Evolutionary conservation across 768 basidiomycete genomes (phyloP), one percentile per base, ranked within the genome.

Genomic region (Leccinum variicolor): DNA sequence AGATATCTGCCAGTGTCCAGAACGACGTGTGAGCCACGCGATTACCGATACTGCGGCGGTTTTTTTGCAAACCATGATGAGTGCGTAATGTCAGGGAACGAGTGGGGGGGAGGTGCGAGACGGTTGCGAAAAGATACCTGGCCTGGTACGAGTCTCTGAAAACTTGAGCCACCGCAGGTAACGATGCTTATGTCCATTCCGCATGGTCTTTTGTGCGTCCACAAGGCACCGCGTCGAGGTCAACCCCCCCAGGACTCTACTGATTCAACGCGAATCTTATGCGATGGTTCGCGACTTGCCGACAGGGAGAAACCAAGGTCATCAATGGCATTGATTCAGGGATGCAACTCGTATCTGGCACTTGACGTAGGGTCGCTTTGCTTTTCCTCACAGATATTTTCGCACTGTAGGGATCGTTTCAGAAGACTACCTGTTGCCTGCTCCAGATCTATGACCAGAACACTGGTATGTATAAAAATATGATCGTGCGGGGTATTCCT

Each of bases 71-170:
- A 36, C 34, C n/a, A n/a, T n/a, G n/a, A 36, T 8, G 34, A 17
- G 15, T 9, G 36, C 36, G 17, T 62, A 10, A 53, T 61, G n/a
- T 54, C 61, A 17, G 10, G 58, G 21, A 26, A 31, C 29, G 29
- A 69, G 3, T 3, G 13, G 14, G 36, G 3, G 45, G 11, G 2
- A 4, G 9, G 7, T 23, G 43, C 14, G 14, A 34, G 45, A 2
- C 50, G 17, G n/a, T 33, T 6, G 31, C 31, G 6, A 45, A 4
- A 56, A 51, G 1, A 56, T 56, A 25, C 13, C 11, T 29, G 4
- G 23, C 43, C 2, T 11, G 11, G 31, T 13, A 45, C 6, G 21
- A 46, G 11, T 19, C 45, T 45, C 17, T 57, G 31, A 31, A 53
- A 26, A 53, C 0, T n/a, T 3, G 25, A 53, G 6, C 13, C 17